Conservation (phyloP, 768 basidiomycete species). For the Phanerodontia chrysosporium region DNA sequence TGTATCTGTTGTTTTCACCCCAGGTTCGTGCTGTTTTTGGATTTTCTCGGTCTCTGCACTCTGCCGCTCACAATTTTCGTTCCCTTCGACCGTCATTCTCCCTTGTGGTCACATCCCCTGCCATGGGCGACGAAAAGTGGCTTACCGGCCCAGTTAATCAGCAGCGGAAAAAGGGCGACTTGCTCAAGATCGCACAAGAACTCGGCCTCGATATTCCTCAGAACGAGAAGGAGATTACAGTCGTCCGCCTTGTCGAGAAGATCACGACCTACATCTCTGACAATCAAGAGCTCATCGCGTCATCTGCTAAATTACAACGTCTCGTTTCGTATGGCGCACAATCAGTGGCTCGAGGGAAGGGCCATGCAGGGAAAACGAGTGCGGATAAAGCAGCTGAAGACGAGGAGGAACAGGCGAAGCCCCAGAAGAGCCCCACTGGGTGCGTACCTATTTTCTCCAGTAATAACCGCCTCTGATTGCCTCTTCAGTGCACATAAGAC, state of each 20-base stretch:
- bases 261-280: background rate
- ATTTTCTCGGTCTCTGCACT: too few species aligned
- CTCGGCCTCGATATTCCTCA: background rate
- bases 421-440: background rate
- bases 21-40: too few species aligned
- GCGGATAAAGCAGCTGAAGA: slow-evolving; percentile 4
- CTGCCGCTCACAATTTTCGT: too few species aligned
- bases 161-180: background rate
- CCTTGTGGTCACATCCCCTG: too few species aligned
- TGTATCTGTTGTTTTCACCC: too few species aligned
- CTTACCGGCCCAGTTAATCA: background rate
- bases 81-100: too few species aligned
- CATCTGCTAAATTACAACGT: background rate
- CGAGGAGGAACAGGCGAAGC: background rate
- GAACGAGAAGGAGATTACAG: background rate
- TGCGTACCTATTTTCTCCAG: background rate
- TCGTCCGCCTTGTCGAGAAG: background rate
- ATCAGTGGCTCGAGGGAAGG: too few species aligned
- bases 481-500: background rate
- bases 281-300: background rate
- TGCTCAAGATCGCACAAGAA: background rate
- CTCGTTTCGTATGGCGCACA: background rate
- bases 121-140: too few species aligned
- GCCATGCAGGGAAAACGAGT: too few species aligned
- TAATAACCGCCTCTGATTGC: background rate